These are phyloP conservation scores for Clarireedia sp. DNA, from an alignment of 2,329 filamentous ascomycete species.

Conservation along the genomic window DNA sequence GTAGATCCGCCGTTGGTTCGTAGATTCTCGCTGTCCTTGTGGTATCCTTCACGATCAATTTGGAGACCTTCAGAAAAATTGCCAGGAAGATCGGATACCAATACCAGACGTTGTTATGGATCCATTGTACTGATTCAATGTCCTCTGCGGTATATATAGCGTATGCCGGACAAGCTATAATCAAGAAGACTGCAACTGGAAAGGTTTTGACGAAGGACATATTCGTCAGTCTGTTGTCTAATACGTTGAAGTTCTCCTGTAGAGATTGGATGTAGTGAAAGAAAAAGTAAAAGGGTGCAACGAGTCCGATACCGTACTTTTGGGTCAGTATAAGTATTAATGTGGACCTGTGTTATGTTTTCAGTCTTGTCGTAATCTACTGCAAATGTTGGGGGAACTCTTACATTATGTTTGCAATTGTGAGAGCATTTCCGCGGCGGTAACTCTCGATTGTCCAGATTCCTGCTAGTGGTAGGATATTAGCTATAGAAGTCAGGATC, in stretches of 20 bases:
- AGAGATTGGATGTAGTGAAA: slow-evolving; percentile 31
- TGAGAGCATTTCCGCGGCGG: slow-evolving; percentile 22
- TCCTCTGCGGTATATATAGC: slow-evolving; percentile 17
- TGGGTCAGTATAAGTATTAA: slow-evolving; percentile 14
- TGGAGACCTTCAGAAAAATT: slow-evolving; percentile 1
- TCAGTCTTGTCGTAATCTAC: slow-evolving; percentile 22
- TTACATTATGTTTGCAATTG: slow-evolving; percentile 10
- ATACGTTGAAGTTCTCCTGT: slow-evolving; percentile 28
- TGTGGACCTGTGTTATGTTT: not conserved
- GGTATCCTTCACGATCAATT: not conserved
- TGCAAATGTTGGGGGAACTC: slow-evolving; percentile 13
- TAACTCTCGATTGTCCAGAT: slow-evolving; percentile 25
- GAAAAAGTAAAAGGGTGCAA: slow-evolving; percentile 32
- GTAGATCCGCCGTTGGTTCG: slow-evolving; percentile 11
- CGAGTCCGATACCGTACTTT: slow-evolving; percentile 26
- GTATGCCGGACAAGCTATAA: slow-evolving; percentile 24
- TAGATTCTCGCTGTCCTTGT: not conserved
- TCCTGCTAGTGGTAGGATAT: slow-evolving; percentile 12
- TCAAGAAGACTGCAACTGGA: slow-evolving; percentile 24
- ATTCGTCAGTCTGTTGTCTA: slow-evolving; percentile 30
- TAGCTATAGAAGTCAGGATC: not conserved
- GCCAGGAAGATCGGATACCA: slow-evolving; percentile 26
- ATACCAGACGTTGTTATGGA: slow-evolving; percentile 35
- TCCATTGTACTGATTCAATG: slow-evolving; percentile 21
- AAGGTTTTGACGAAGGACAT: slow-evolving; percentile 25